phyloP scores from a whole-genome alignment of 306 rosid genomes.

The Vigna nakashimae region DNA sequence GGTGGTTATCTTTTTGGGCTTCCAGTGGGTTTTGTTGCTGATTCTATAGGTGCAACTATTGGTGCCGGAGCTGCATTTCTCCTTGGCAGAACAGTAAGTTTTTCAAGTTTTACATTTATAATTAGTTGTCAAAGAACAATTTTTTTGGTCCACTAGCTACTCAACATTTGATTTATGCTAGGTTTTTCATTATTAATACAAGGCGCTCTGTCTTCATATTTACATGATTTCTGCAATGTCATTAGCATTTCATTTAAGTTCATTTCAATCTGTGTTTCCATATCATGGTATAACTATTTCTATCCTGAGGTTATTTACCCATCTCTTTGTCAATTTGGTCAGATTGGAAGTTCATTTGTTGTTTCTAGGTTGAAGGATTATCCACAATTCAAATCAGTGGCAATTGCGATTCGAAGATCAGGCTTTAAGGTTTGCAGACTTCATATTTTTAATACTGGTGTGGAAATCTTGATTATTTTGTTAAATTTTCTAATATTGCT shows the following conservation, averaged over 20 bases:
- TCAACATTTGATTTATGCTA: conserved; percentile 12
- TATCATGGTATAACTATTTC: conserved; percentile 23
- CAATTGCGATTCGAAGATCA: conserved; percentile 80
- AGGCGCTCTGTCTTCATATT: conserved; percentile 16
- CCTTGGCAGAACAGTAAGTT: conserved; percentile 95
- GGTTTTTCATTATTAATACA: conserved; percentile 19
- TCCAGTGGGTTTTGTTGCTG: conserved; percentile 91
- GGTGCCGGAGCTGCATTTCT: conserved; percentile 97
- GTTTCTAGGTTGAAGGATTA: conserved; percentile 92
- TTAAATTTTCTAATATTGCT: conserved; percentile 5
- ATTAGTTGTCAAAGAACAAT: conserved; percentile 11
- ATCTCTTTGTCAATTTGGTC: conserved; percentile 47
- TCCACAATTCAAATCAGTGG: conserved; percentile 87
- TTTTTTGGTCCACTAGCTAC: background rate
- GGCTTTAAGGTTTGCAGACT: conserved; percentile 78
- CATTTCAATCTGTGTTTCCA: conserved; percentile 24
- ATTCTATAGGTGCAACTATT: conserved; percentile 86
- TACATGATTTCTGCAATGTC: conserved; percentile 1
- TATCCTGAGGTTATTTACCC: conserved; percentile 21
- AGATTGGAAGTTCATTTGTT: conserved; percentile 94
- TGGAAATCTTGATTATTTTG: conserved; percentile 24
- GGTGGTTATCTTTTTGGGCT: conserved; percentile 98
- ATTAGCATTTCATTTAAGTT: conserved; percentile 27
- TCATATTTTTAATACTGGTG: background rate
- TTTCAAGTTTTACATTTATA: conserved; percentile 15